Evolutionary conservation across 2,329 filamentous ascomycete species (phyloP).

Genomic region (Scolecobasidium constrictum): DNA sequence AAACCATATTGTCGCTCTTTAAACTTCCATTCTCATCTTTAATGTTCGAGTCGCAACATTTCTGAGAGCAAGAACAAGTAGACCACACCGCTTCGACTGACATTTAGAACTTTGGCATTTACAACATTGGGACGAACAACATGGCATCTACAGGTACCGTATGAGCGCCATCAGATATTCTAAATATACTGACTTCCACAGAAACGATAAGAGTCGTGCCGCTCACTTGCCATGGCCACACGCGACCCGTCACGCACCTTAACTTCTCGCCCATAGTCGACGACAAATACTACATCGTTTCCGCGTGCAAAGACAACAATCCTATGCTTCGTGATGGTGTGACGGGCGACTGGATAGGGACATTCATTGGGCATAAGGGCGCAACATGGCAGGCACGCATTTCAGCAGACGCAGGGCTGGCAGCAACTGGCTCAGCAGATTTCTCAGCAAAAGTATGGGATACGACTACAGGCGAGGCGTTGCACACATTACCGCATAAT

Average conservation of each 20-base stretch:
- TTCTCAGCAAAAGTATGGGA: constrained; percentile 99
- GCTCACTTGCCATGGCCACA: constrained; percentile 89
- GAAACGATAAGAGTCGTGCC: constrained; percentile 58
- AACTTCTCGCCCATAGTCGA: constrained; percentile 78
- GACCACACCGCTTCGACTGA: too few species aligned
- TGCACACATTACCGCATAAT: constrained; percentile 78
- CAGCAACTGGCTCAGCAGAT: constrained; percentile 89
- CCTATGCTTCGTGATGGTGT: constrained; percentile 95
- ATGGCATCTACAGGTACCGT: too few species aligned
- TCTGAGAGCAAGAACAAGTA: too few species aligned
- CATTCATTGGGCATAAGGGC: constrained; percentile 95
- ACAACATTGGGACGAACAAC: too few species aligned
- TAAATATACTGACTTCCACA: too few species aligned
- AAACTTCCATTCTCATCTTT: too few species aligned
- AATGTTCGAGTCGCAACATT: too few species aligned
- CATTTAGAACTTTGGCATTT: too few species aligned
- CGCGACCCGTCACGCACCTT: constrained; percentile 81
- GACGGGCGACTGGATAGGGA: constrained; percentile 96
- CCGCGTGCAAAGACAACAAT: constrained; percentile 94
- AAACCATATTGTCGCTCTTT: too few species aligned
- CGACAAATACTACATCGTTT: constrained; percentile 79
- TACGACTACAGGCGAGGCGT: constrained; percentile 81
- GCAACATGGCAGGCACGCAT: constrained; percentile 94
- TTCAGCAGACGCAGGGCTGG: constrained; percentile 75
- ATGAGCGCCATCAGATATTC: too few species aligned